Percentiles rank a stretch among this genome's conserved stretches.
These are phyloP conservation scores for Xylaria acuta DNA, from an alignment of 495 filamentous ascomycete genomes.

Conservation along the genomic window DNA sequence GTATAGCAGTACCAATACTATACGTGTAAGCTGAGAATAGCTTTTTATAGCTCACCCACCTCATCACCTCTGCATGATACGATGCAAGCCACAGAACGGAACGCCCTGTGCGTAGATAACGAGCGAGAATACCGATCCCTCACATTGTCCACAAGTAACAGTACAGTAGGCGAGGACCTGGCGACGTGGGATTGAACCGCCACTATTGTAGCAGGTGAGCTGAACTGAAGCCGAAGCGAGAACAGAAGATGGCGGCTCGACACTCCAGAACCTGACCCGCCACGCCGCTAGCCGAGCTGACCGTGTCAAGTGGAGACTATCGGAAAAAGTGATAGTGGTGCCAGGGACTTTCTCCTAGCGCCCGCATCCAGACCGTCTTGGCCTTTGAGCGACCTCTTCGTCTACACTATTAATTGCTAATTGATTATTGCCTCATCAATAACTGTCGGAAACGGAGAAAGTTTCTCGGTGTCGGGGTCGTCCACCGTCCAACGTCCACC, in stretches of 20 bases:
- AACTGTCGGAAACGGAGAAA: not conserved
- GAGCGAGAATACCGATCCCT: not conserved
- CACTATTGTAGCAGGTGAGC: not conserved
- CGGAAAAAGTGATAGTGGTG: constrained; percentile 2
- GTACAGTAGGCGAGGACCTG: not conserved
- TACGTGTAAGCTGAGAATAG: constrained; percentile 22
- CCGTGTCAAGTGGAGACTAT: not conserved
- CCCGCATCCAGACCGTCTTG: constrained; percentile 8
- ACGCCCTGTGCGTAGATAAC: constrained; percentile 7
- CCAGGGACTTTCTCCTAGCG: constrained; percentile 2
- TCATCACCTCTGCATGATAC: constrained; percentile 19
- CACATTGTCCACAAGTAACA: too few relatives aligned
- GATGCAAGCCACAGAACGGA: constrained; percentile 9
- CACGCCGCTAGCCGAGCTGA: constrained; percentile 18
- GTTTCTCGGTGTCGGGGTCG: not conserved
- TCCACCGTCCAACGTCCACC: not conserved
- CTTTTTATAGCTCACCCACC: not conserved
- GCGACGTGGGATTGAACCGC: constrained; percentile 14
- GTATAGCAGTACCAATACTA: not conserved
- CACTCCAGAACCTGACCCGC: too few relatives aligned
- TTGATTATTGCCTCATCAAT: not conserved
- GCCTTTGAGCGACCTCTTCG: constrained; percentile 5
- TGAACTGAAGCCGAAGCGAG: constrained; percentile 21
- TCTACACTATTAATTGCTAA: constrained; percentile 1
- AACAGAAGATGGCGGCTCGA: not conserved